A percentile compares a stretch with the other conserved stretches of the same genome.
phyloP scores from a whole-genome alignment of 2,329 filamentous ascomycete species.

The Whalleya microplaca region DNA sequence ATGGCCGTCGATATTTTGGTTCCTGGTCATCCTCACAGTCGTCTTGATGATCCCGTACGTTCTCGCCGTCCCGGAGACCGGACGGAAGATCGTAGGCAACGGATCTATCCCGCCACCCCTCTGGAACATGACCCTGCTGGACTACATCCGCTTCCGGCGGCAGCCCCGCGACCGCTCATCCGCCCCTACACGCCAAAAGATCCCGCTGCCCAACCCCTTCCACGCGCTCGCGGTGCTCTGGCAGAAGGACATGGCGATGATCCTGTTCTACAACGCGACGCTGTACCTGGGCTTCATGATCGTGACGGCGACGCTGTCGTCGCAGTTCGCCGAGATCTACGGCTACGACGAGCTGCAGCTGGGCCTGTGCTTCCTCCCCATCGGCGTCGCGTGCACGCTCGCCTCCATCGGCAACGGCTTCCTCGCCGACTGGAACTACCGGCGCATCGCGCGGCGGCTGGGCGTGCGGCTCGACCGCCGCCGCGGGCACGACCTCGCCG shows the following conservation, averaged over 20 bases:
- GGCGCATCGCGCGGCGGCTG: conserved; percentile 63
- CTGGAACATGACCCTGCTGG: conserved; percentile 61
- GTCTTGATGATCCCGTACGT: conserved; percentile 58
- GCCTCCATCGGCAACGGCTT: conserved; percentile 60
- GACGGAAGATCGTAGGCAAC: conserved; percentile 63
- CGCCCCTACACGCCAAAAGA: conserved; percentile 43
- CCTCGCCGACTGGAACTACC: conserved; percentile 70
- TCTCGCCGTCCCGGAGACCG: conserved; percentile 62
- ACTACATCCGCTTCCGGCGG: conserved; percentile 48
- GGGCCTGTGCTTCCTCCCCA: conserved; percentile 59
- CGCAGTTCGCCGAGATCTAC: conserved; percentile 56
- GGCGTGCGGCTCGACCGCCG: conserved; percentile 65
- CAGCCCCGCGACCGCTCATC: conserved; percentile 39
- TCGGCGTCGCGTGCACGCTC: conserved; percentile 54
- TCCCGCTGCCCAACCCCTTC: conserved; percentile 61
- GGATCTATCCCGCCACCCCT: conserved; percentile 61
- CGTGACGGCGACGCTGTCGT: conserved; percentile 55
- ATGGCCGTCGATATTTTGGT: conserved; percentile 74
- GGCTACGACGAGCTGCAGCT: conserved; percentile 54
- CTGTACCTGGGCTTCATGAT: conserved; percentile 62
- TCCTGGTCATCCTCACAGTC: conserved; percentile 59
- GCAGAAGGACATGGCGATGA: conserved; percentile 61
- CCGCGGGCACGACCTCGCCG: conserved; percentile 54
- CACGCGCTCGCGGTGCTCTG: conserved; percentile 57
- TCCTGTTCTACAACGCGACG: conserved; percentile 56